These are phyloP conservation scores for Cochliopodium minus DNA, from an alignment of 208 protist genomes.

Conservation along the genomic window DNA sequence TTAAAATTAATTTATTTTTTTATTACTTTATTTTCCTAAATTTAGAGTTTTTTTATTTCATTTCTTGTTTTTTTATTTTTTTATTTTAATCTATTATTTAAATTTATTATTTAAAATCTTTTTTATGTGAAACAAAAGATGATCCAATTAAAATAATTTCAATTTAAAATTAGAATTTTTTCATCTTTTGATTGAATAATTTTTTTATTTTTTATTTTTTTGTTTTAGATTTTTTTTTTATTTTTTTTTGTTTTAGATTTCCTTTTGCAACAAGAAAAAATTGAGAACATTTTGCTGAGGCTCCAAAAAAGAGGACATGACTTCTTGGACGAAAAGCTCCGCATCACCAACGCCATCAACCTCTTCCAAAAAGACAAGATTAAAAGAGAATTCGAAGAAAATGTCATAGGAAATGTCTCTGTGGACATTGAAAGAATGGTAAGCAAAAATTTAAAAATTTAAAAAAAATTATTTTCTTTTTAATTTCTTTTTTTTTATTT, in stretches of 20 bases:
- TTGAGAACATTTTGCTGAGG: slow-evolving; percentile 1
- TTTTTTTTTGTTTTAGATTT: neutral
- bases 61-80: no score
- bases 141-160: no score
- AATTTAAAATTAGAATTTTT: neutral
- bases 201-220: neutral
- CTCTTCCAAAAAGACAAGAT: neutral
- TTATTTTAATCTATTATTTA: no score
- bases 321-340: slow-evolving; percentile 2
- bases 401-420: neutral
- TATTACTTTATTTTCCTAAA: no score
- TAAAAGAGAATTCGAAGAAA: neutral
- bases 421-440: slow-evolving; percentile 1
- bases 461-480: no score
- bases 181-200: neutral
- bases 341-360: neutral
- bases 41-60: no score
- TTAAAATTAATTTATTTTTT: no score
- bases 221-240: neutral
- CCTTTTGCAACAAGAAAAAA: neutral
- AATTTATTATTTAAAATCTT: no score
- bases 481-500: no score
- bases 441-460: no score
- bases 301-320: neutral
- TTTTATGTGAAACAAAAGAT: no score